A percentile compares a stretch with the other conserved stretches of the same genome.
These are phyloP conservation scores for Phalaenopsis equestris DNA, from an alignment of 106 monocot genomes.

Conservation along the genomic window DNA sequence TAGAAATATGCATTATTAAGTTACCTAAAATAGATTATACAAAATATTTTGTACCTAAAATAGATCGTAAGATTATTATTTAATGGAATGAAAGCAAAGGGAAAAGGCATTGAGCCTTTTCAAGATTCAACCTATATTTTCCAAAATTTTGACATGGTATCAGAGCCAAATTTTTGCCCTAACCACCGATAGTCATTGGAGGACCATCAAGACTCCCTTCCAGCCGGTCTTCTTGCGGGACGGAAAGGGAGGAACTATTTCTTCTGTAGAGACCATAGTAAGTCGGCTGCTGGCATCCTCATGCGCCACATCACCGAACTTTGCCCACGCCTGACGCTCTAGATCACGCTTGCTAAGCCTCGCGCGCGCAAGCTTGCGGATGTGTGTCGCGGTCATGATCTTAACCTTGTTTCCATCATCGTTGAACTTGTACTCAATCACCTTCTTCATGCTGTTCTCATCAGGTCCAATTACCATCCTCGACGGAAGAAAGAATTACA, in stretches of 20 bases:
- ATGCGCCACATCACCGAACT: constrained; percentile 70
- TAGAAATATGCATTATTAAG: too few relatives aligned
- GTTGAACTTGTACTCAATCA: constrained; percentile 69
- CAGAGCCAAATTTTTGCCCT: too few relatives aligned
- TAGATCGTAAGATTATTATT: too few relatives aligned
- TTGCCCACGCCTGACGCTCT: constrained; percentile 71
- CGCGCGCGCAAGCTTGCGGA: constrained; percentile 61
- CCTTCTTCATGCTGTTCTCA: constrained; percentile 66
- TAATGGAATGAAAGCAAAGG: too few relatives aligned
- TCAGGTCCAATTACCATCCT: constrained; percentile 66
- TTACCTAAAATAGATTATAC: too few relatives aligned
- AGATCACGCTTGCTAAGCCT: constrained; percentile 76
- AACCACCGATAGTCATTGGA: too few relatives aligned
- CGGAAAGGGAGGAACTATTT: constrained; percentile 18
- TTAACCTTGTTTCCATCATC: constrained; percentile 80
- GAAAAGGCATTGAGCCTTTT: too few relatives aligned
- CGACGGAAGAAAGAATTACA: constrained; percentile 72
- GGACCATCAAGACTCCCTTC: too few relatives aligned
- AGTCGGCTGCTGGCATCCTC: constrained; percentile 64
- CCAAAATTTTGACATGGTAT: too few relatives aligned
- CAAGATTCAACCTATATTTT: too few relatives aligned
- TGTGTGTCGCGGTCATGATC: constrained; percentile 54
- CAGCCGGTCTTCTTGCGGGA: too few relatives aligned
- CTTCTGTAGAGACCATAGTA: constrained; percentile 93
- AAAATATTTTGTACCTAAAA: too few relatives aligned